Evolutionary conservation across 139 green algal genomes (phyloP).

Genomic region (Coccomyxa sp.): DNA sequence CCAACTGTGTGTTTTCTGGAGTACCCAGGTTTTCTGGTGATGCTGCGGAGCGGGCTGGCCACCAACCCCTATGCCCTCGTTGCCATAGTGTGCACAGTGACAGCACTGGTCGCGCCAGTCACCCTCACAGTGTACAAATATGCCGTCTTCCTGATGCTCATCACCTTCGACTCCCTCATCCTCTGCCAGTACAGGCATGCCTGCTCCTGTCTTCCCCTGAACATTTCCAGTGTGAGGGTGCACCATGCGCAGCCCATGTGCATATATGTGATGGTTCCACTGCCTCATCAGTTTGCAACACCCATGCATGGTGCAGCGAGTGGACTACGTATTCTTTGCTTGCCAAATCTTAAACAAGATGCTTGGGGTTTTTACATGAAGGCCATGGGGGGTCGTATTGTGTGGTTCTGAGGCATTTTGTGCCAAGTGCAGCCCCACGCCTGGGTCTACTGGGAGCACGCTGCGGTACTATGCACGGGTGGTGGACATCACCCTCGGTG

Average conservation of each 20-base stretch:
- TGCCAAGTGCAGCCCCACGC: too few species aligned
- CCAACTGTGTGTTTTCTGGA: too few species aligned
- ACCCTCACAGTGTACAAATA: conserved; percentile 3
- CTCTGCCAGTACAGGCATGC: conserved; percentile 3
- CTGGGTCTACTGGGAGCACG: neutral
- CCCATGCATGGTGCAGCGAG: too few species aligned
- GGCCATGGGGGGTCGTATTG: too few species aligned
- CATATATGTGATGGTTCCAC: too few species aligned
- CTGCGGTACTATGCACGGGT: conserved; percentile 5
- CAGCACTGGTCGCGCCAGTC: neutral
- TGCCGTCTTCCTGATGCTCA: conserved; percentile 11
- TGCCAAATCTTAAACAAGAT: too few species aligned
- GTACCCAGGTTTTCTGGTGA: neutral
- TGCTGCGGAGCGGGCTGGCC: neutral
- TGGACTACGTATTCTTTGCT: too few species aligned
- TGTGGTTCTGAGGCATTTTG: too few species aligned
- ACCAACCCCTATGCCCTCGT: neutral
- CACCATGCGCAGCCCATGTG: too few species aligned
- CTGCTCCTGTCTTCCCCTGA: neutral
- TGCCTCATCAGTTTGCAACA: too few species aligned
- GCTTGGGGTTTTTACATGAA: too few species aligned
- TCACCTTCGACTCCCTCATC: conserved; percentile 8
- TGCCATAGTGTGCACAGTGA: neutral
- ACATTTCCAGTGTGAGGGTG: neutral
- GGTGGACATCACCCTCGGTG: neutral